These are phyloP conservation scores for Penicillium sp. DNA, from an alignment of 2,329 filamentous ascomycete species.

Conservation along the genomic window DNA sequence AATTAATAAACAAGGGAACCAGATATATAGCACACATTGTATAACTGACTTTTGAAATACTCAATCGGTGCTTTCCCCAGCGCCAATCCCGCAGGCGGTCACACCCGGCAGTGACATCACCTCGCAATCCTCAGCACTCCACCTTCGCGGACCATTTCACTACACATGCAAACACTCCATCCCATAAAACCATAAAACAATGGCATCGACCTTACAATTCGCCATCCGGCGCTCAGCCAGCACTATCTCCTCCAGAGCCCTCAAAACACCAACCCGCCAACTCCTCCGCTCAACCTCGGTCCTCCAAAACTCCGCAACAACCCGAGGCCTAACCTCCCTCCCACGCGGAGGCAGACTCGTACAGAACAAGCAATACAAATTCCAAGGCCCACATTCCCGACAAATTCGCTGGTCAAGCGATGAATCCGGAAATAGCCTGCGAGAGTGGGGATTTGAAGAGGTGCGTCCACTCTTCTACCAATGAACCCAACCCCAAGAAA, in stretches of 20 bases:
- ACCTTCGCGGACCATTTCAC: neutral
- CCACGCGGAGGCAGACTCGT: neutral
- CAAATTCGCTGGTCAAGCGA: conserved; percentile 30
- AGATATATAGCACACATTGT: no score
- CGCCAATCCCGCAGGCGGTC: conserved; percentile 29
- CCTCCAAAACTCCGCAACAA: conserved; percentile 12
- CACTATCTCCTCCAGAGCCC: neutral
- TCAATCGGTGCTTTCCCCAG: no score
- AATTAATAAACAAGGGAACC: no score
- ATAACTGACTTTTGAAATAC: no score
- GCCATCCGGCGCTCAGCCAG: conserved; percentile 15
- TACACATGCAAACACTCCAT: neutral
- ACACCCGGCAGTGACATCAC: conserved; percentile 29
- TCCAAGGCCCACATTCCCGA: neutral
- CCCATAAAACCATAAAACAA: neutral
- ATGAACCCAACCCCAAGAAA: neutral
- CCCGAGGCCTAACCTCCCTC: conserved; percentile 17
- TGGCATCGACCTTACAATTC: conserved; percentile 19
- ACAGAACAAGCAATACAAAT: conserved; percentile 1
- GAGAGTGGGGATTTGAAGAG: conserved; percentile 42
- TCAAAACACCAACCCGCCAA: conserved; percentile 13
- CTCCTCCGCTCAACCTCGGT: conserved; percentile 4
- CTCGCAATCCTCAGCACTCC: conserved; percentile 2
- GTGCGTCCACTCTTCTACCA: conserved; percentile 24
- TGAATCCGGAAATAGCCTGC: conserved; percentile 16